Evolutionary conservation across 352 stramenopile genomes (phyloP), one percentile per base, ranked within the genome.

Genomic region (Phytopythium montanum): DNA sequence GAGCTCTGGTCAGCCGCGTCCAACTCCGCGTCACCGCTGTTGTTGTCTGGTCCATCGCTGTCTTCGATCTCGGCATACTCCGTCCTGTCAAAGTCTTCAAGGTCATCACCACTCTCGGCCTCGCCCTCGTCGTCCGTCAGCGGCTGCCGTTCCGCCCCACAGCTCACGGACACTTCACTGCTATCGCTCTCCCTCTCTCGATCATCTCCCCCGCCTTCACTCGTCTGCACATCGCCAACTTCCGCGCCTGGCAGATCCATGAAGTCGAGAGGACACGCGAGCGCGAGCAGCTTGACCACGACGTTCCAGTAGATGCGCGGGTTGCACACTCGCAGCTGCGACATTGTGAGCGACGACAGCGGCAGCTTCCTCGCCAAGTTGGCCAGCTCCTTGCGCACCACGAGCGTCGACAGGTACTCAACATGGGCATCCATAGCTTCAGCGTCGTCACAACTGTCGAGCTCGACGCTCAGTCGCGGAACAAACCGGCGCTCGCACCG

Each of bases 261-360:
- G 57, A 83, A 82, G 57, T 81, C 62, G 9, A 85, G 36, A 21
- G 73, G 70, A 23, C 69, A 75, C 18, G 67, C 65, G 4, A 85
- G 60, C 50, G 68, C 65, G 29, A 85, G 62, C 28, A 81, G 38
- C 64, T 85, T 83, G 29, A 85, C 66, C 18, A 83, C 70, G 18
- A 85, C 71, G 54, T 85, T 85, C 76, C 76, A 85, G 61, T 85
- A 85, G 34, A 83, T 79, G 8, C 69, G 68, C 1, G 73, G 64
- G 41, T 81, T 73, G n/a, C 64, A 25, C 12, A 61, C 59, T 2
- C 69, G 64, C 29, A 84, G 31, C 28, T 78, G 61, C 3, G 61
- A 55, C 72, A 81, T 75, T 1, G 64, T 54, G 39, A 84, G 56
- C 50, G 76, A 63, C 53, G 68, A 62, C n/a, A 84, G 61, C 25